These are phyloP conservation scores for Aegilops umbellulata DNA, from an alignment of 176 grass and related monocot genomes.

Conservation along the genomic window DNA sequence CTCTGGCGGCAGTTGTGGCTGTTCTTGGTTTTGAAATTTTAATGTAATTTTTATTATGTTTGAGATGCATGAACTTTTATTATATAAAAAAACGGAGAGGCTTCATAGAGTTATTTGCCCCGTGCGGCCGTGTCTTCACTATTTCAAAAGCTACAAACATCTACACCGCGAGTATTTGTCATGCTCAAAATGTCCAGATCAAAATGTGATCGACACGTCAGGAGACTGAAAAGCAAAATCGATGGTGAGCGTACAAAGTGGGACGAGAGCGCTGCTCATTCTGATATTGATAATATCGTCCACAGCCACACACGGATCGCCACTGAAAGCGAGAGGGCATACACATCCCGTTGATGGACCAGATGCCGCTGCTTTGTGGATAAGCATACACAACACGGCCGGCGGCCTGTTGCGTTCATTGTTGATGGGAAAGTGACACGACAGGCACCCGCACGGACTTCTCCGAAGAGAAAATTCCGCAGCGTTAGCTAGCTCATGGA, in stretches of 20 bases:
- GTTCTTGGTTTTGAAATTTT: too few relatives aligned
- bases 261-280: background rate
- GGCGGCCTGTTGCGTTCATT: background rate
- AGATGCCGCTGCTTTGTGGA: background rate
- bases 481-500: background rate
- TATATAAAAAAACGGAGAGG: background rate
- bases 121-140: background rate
- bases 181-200: background rate
- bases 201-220: background rate
- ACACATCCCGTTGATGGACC: background rate
- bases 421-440: background rate
- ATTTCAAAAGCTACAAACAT: background rate
- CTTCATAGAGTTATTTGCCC: background rate
- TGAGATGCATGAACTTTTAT: too few relatives aligned
- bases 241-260: background rate
- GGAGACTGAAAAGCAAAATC: background rate
- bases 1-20: too few relatives aligned
- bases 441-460: background rate
- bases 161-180: background rate
- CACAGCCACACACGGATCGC: background rate
- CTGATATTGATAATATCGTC: background rate
- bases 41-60: too few relatives aligned
- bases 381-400: background rate
- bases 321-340: background rate
- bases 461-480: background rate